A percentile compares a stretch with the other conserved stretches of the same genome.
phyloP scores from a whole-genome alignment of 2,329 filamentous ascomycete species.

The Tolypocladium nubicola region DNA sequence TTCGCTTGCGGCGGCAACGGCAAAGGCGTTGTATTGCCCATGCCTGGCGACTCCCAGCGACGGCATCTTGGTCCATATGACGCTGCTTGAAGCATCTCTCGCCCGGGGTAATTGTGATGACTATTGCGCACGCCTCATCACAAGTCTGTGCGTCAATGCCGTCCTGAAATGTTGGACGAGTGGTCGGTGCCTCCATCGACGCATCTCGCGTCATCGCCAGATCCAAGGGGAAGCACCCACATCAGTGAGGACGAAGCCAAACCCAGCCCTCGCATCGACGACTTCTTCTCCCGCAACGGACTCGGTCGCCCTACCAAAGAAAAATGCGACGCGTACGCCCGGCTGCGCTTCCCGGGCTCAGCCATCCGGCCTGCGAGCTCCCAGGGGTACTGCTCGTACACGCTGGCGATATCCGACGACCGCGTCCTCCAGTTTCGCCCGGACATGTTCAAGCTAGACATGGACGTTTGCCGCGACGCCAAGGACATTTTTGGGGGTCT shows the following conservation, averaged over 20 bases:
- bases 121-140: background rate
- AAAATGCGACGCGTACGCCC: conserved; percentile 19
- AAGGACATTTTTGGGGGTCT: conserved; percentile 26
- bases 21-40: background rate
- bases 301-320: conserved; percentile 5
- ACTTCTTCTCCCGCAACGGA: conserved; percentile 13
- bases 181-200: background rate
- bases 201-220: background rate
- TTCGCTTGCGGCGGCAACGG: background rate
- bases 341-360: conserved; percentile 17
- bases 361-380: conserved; percentile 20
- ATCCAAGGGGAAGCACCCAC: background rate
- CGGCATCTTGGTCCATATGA: background rate
- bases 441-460: conserved; percentile 27
- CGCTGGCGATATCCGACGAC: conserved; percentile 27
- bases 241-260: background rate
- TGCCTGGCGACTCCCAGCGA: too few relatives aligned
- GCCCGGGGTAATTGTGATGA: background rate
- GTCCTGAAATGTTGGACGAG: background rate
- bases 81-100: background rate
- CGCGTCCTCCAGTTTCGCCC: conserved; percentile 39
- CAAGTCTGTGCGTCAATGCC: background rate
- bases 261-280: background rate
- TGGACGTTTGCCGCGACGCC: conserved; percentile 24
- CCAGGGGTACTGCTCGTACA: conserved; percentile 44